phyloP scores from a whole-genome alignment of 176 grass and related monocot species.

The Alloteropsis semialata region DNA sequence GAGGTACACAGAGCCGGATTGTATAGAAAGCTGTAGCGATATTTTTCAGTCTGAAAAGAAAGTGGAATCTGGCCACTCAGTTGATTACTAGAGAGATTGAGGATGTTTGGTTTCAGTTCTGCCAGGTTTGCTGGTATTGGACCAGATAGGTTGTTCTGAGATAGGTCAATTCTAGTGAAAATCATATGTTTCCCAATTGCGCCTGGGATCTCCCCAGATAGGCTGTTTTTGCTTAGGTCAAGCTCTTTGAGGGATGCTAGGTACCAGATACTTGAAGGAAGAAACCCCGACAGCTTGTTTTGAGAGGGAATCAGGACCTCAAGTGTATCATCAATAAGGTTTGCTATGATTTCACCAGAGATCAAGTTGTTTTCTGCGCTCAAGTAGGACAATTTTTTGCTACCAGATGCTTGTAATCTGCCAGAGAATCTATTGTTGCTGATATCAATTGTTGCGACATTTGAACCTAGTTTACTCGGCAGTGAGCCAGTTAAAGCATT shows the following conservation, averaged over 20 bases:
- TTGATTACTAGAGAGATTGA: slow-evolving; percentile 40
- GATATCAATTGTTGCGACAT: not conserved
- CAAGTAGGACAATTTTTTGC: not conserved
- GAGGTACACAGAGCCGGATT: slow-evolving; percentile 35
- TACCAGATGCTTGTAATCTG: not conserved
- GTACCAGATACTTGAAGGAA: not conserved
- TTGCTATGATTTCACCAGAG: slow-evolving; percentile 18
- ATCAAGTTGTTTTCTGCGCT: slow-evolving; percentile 15
- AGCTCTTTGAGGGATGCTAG: not conserved
- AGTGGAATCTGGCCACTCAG: slow-evolving; percentile 33
- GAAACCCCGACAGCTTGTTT: not conserved
- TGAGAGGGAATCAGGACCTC: not conserved
- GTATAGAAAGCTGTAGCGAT: slow-evolving; percentile 14
- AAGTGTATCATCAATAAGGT: not conserved
- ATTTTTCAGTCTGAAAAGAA: not conserved
- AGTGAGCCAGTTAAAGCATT: not conserved
- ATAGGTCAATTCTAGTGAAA: slow-evolving; percentile 23
- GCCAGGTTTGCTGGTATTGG: slow-evolving; percentile 3
- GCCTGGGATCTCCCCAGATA: slow-evolving; percentile 28
- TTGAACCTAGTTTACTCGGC: not conserved
- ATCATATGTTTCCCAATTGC: not conserved
- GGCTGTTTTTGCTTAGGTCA: slow-evolving; percentile 31
- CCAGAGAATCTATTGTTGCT: slow-evolving; percentile 23
- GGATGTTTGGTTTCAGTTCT: not conserved
- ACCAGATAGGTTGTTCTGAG: slow-evolving; percentile 31